phyloP scores from a whole-genome alignment of 768 basidiomycete species.

The Pleurotus tuber-regium region DNA sequence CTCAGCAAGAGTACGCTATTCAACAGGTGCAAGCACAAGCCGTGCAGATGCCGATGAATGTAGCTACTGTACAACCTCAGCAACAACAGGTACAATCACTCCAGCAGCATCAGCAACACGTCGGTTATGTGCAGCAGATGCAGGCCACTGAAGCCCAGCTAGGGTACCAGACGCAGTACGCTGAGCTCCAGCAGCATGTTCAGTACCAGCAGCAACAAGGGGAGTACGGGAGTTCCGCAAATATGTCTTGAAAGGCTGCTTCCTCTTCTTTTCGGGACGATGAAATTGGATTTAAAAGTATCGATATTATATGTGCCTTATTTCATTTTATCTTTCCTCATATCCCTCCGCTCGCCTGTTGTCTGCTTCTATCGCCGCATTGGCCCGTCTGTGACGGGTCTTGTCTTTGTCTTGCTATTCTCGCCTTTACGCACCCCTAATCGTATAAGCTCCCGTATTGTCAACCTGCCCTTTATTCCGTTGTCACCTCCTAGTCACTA shows the following conservation, averaged over 20 bases:
- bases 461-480: background rate
- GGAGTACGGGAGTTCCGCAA: slow-evolving; percentile 10
- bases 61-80: slow-evolving; percentile 13
- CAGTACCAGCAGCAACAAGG: slow-evolving; percentile 18
- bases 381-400: slow-evolving; percentile 1
- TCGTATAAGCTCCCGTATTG: background rate
- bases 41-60: slow-evolving; percentile 32
- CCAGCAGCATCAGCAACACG: slow-evolving; percentile 6
- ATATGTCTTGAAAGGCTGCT: background rate
- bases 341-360: too few species aligned
- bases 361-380: slow-evolving; percentile 6
- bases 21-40: slow-evolving; percentile 28
- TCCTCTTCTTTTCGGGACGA: background rate
- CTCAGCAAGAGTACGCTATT: slow-evolving; percentile 6
- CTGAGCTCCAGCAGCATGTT: slow-evolving; percentile 19
- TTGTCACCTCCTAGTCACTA: background rate
- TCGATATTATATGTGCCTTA: background rate
- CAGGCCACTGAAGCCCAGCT: slow-evolving; percentile 22
- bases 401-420: background rate
- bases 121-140: slow-evolving; percentile 29
- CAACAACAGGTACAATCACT: slow-evolving; percentile 9
- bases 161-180: slow-evolving; percentile 23
- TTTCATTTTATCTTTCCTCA: background rate
- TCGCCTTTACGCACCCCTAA: background rate
- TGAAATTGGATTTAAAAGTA: slow-evolving; percentile 1